A percentile compares a stretch with the other conserved stretches of the same genome.
These are phyloP conservation scores for Halenospora varia DNA, from an alignment of 495 filamentous ascomycete species.

Conservation along the genomic window DNA sequence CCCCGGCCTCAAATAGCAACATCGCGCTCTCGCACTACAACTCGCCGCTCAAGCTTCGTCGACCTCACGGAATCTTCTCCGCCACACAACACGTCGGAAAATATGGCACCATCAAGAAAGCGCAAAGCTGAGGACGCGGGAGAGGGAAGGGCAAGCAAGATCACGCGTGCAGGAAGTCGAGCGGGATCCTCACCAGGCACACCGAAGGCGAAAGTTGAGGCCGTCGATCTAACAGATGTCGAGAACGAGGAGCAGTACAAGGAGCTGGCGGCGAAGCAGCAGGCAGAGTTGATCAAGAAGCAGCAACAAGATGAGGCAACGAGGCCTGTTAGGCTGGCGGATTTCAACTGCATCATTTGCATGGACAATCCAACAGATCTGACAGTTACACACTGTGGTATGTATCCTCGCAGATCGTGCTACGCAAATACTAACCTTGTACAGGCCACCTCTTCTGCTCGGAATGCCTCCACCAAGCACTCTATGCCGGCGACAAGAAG, in stretches of 20 bases:
- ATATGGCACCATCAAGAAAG: conserved; percentile 24
- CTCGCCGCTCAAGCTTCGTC: conserved; percentile 20
- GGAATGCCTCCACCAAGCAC: conserved; percentile 70
- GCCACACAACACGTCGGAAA: not conserved
- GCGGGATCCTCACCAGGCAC: conserved; percentile 2
- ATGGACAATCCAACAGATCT: conserved; percentile 72
- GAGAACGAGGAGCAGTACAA: conserved; percentile 42
- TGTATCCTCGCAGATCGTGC: conserved; percentile 28
- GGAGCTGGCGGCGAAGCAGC: conserved; percentile 39
- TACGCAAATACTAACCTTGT: not conserved
- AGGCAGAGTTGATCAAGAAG: conserved; percentile 42
- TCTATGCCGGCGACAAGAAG: conserved; percentile 54
- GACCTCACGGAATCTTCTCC: conserved; percentile 30
- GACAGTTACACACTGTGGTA: conserved; percentile 82
- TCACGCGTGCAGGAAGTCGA: conserved; percentile 12
- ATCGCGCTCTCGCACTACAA: not conserved
- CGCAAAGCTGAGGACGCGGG: conserved; percentile 29
- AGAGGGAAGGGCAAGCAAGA: conserved; percentile 16
- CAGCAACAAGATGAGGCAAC: conserved; percentile 46
- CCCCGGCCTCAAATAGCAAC: not conserved
- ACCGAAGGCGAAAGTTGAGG: conserved; percentile 33
- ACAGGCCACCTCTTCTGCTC: conserved; percentile 84
- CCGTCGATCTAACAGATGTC: conserved; percentile 60
- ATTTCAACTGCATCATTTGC: conserved; percentile 76
- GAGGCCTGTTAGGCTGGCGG: conserved; percentile 48